Evolutionary conservation across 306 rosid species (phyloP), one percentile per base, ranked within the genome.

Genomic region (Medicago arabica): DNA sequence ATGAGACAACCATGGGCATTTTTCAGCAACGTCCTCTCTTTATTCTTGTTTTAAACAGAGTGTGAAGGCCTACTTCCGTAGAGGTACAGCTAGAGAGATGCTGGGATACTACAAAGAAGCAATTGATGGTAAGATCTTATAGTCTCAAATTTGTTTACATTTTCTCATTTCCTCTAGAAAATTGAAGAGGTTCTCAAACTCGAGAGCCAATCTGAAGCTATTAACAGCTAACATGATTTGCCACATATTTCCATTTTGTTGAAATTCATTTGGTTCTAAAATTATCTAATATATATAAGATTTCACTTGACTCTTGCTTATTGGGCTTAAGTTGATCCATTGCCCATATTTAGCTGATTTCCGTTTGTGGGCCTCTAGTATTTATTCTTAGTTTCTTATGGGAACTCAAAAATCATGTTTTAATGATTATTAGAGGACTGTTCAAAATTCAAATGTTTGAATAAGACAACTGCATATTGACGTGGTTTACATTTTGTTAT

Each of bases 11-110:
- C 54, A 6, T 31, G 46, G 41, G 60, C 66, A 80, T 69, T 38
- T 71, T 61, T 39, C 16, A 16, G 9, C 58, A 69, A 67, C 59
- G 46, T 46, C 58, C 67, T 17, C 44, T 61, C 10, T 11, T 79
- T 63, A 61, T 64, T 58, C 63, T 8, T 76, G 58, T 68, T 65
- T 83, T 84, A 63, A 80, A 41, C 89, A 96, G 99, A 90, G 88
- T 83, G 93, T 96, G 80, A 96, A 96, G 74, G 96, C 99, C 68
- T 89, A 86, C 85, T 87, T 90, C 38, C 92, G 99, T 23, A 89
- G 99, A 88, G 99, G 97, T 59, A 87, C 92, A 19, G 93, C 99
- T 16, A 86, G 98, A 78, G 99, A 96, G 86, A 87, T 90, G 96
- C 89, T 92, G 66, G 97, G 98, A 68, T 96, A 80, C 85, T 96